These are phyloP conservation scores for Yarrowia osloensis DNA, from an alignment of 805 yeast species.

Conservation along the genomic window DNA sequence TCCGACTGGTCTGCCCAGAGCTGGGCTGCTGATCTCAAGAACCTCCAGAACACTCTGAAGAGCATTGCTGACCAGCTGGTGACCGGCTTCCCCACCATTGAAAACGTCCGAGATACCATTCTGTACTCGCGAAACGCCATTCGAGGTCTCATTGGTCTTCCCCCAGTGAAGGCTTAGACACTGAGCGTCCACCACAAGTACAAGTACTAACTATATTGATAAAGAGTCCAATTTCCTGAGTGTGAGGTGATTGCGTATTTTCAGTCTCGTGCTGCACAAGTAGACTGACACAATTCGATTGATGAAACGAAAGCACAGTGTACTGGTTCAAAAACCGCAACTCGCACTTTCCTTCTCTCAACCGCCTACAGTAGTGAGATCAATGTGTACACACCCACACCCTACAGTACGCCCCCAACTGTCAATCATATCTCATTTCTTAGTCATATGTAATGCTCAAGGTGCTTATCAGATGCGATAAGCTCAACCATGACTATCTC, in stretches of 20 bases:
- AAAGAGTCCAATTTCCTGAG: too few species aligned
- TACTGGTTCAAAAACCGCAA: too few species aligned
- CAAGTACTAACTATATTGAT: not conserved
- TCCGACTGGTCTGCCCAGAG: constrained; percentile 7
- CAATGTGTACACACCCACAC: too few species aligned
- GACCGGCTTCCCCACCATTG: not conserved
- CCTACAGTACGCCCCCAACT: too few species aligned
- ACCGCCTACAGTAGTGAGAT: too few species aligned
- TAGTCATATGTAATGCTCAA: not conserved
- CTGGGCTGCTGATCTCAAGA: constrained; percentile 6
- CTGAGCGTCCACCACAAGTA: too few species aligned
- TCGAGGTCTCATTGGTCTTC: not conserved
- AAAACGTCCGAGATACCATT: not conserved
- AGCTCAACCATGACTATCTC: not conserved
- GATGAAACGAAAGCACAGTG: too few species aligned
- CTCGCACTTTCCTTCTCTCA: too few species aligned
- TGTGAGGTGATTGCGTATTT: too few species aligned
- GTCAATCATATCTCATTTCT: not conserved
- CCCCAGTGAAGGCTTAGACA: not conserved
- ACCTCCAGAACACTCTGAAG: constrained; percentile 6
- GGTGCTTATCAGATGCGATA: not conserved
- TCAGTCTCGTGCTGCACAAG: too few species aligned
- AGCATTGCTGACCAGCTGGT: not conserved
- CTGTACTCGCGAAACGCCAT: constrained; percentile 15
- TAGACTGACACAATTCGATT: too few species aligned